These are phyloP conservation scores for Achaetomiella virescens DNA, from an alignment of 495 filamentous ascomycete genomes.

Conservation along the genomic window DNA sequence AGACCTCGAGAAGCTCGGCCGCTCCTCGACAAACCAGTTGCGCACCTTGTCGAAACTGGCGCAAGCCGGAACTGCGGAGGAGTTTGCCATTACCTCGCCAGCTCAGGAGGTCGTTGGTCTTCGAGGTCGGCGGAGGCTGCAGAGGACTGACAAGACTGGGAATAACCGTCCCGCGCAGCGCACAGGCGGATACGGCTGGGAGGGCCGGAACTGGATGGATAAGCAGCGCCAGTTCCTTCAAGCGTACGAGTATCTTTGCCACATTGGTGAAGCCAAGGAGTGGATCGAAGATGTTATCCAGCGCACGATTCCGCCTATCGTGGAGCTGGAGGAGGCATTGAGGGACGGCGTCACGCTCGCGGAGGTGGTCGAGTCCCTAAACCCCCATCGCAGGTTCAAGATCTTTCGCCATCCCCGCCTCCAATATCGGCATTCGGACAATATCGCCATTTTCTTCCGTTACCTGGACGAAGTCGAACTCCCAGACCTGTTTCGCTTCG, in stretches of 20 bases:
- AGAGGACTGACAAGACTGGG: slow-evolving; percentile 55
- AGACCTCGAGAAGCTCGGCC: slow-evolving; percentile 70
- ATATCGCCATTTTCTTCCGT: slow-evolving; percentile 88
- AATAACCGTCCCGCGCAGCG: slow-evolving; percentile 42
- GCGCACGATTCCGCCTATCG: slow-evolving; percentile 82
- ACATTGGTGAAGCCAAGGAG: slow-evolving; percentile 98
- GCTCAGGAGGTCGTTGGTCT: slow-evolving; percentile 82
- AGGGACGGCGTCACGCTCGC: slow-evolving; percentile 92
- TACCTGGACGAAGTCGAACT: slow-evolving; percentile 91
- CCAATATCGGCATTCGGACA: slow-evolving; percentile 95
- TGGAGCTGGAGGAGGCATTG: slow-evolving; percentile 91
- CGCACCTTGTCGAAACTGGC: slow-evolving; percentile 84
- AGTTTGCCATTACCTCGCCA: slow-evolving; percentile 67
- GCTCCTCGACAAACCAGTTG: slow-evolving; percentile 81
- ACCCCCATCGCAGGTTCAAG: slow-evolving; percentile 63
- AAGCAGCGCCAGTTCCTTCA: slow-evolving; percentile 93
- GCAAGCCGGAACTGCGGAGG: slow-evolving; percentile 63
- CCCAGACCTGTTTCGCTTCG: slow-evolving; percentile 97
- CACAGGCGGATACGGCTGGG: slow-evolving; percentile 60
- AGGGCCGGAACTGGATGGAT: slow-evolving; percentile 95
- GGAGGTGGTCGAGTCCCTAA: slow-evolving; percentile 88
- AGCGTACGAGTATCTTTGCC: slow-evolving; percentile 98
- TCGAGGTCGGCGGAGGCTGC: slow-evolving; percentile 74
- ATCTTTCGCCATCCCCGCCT: slow-evolving; percentile 81
- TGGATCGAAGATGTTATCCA: slow-evolving; percentile 97